Percentiles rank a stretch among this genome's conserved stretches.
These are phyloP conservation scores for Suillus americanus DNA, from an alignment of 768 basidiomycete genomes.

Conservation along the genomic window DNA sequence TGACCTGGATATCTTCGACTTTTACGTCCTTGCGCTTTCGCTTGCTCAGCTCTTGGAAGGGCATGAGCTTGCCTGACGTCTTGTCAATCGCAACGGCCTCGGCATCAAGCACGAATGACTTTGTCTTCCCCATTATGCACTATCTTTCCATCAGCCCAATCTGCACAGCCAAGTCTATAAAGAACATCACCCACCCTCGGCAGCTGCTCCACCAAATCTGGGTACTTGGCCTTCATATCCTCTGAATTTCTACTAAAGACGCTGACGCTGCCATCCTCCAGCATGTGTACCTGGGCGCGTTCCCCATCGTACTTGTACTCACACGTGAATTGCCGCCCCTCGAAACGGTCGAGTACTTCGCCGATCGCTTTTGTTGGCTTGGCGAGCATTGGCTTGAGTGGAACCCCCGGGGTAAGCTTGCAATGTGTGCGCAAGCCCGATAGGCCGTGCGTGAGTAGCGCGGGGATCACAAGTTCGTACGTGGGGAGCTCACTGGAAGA, in stretches of 20 bases:
- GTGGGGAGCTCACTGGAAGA: constrained; percentile 79
- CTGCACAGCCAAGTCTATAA: background rate
- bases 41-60: constrained; percentile 95
- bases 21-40: constrained; percentile 98
- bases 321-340: constrained; percentile 93
- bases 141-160: constrained; percentile 31
- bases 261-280: constrained; percentile 79
- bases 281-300: constrained; percentile 90
- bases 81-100: constrained; percentile 97
- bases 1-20: constrained; percentile 95
- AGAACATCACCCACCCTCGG: constrained; percentile 58
- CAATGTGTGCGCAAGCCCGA: constrained; percentile 68
- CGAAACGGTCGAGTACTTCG: constrained; percentile 95
- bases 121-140: constrained; percentile 83
- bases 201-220: constrained; percentile 93
- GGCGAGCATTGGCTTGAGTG: constrained; percentile 97
- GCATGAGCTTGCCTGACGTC: constrained; percentile 81
- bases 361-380: constrained; percentile 99
- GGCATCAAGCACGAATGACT: constrained; percentile 92
- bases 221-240: constrained; percentile 99
- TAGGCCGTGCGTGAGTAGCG: constrained; percentile 78
- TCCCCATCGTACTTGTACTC: constrained; percentile 99
- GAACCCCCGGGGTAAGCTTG: constrained; percentile 93
- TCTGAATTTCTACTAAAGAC: constrained; percentile 98
- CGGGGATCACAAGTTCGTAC: constrained; percentile 91